Evolutionary conservation across 768 basidiomycete species (phyloP).

Genomic region (Mrakia hoshinonis): DNA sequence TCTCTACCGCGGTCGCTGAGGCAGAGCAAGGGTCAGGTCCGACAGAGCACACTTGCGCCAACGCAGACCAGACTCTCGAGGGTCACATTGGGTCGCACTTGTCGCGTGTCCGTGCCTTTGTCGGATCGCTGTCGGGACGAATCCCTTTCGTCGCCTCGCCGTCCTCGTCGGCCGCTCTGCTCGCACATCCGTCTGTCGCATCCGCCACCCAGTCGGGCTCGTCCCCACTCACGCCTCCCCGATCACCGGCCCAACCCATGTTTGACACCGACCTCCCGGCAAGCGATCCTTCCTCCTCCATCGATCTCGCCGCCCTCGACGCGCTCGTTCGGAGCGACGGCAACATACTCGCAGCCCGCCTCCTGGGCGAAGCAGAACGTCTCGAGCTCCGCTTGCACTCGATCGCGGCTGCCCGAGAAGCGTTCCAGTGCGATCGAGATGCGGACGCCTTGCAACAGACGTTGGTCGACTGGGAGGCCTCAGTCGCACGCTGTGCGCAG

Average conservation of each 20-base stretch:
- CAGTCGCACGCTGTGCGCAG: too few relatives aligned
- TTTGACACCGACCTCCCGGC: neutral
- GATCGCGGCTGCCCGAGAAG: neutral
- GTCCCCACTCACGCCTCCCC: conserved; percentile 1
- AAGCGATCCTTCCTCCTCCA: neutral
- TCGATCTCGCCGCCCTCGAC: conserved; percentile 15
- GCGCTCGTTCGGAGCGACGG: conserved; percentile 1
- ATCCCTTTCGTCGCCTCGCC: conserved; percentile 21
- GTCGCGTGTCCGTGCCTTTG: neutral
- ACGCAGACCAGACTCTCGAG: neutral
- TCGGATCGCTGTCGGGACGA: neutral
- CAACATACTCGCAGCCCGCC: conserved; percentile 5
- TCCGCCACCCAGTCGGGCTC: neutral
- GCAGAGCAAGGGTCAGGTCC: neutral
- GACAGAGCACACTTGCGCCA: neutral
- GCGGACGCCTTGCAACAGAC: neutral
- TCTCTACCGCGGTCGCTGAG: neutral
- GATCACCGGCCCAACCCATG: neutral
- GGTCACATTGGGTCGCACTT: neutral
- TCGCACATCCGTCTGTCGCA: neutral
- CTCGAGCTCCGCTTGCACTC: neutral
- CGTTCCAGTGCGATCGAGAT: neutral
- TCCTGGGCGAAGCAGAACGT: neutral
- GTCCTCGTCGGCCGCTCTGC: neutral
- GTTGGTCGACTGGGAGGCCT: neutral